Percentiles rank a stretch among this genome's conserved stretches.
phyloP scores from a whole-genome alignment of 768 basidiomycete species.

The Lentinula sp. region DNA sequence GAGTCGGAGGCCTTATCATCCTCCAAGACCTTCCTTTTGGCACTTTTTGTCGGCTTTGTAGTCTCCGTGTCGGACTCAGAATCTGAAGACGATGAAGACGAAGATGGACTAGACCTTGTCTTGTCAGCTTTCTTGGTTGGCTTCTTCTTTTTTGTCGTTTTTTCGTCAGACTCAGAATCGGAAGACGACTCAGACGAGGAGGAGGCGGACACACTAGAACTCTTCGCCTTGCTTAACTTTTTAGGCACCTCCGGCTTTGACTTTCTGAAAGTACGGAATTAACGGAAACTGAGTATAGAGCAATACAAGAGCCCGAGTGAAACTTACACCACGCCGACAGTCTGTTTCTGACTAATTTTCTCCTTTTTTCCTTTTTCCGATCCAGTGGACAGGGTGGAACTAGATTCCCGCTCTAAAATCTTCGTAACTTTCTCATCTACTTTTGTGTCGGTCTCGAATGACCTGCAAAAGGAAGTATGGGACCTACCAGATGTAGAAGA shows the following conservation, averaged over 20 bases:
- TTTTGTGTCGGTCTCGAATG: background rate
- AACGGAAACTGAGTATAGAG: background rate
- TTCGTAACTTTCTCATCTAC: background rate
- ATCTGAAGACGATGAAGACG: conserved; percentile 14
- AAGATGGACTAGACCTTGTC: background rate
- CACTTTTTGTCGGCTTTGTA: background rate
- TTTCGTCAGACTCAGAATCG: background rate
- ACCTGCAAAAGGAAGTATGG: background rate
- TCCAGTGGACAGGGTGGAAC: background rate
- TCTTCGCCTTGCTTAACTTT: background rate
- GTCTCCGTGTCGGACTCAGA: conserved; percentile 28
- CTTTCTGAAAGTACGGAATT: background rate
- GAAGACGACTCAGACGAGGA: background rate
- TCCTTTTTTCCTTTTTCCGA: background rate
- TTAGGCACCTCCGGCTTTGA: background rate
- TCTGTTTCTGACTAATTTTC: background rate
- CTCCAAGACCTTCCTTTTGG: conserved; percentile 7
- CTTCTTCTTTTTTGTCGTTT: background rate
- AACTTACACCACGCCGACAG: background rate
- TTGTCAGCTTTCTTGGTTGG: background rate
- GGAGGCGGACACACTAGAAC: background rate
- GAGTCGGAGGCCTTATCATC: conserved; percentile 9
- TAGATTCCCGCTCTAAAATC: background rate
- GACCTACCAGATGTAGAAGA: background rate
- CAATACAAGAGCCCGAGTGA: background rate